Evolutionary conservation across 1,284 basidiomycete genomes (phyloP).

Genomic region (Xanthoconium separans): DNA sequence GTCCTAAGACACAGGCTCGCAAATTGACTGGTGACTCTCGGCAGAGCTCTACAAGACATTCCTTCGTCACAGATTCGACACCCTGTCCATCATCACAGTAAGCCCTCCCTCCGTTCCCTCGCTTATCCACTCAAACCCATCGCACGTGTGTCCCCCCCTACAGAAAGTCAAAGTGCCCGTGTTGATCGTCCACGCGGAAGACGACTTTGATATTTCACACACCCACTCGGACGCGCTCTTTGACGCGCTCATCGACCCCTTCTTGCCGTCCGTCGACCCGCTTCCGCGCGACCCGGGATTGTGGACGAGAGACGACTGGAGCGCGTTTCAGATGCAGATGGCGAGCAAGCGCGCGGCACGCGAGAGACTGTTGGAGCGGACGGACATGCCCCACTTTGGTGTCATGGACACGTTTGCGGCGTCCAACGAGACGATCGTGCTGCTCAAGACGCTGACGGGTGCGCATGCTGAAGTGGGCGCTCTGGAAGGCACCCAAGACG

Average conservation of each 20-base stretch:
- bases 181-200: conserved; percentile 76
- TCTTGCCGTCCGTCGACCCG: conserved; percentile 50
- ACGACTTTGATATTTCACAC: conserved; percentile 81
- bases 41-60: conserved; percentile 58
- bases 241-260: conserved; percentile 61
- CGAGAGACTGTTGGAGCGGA: conserved; percentile 45
- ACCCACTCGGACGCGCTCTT: conserved; percentile 77
- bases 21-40: background rate
- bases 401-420: conserved; percentile 52
- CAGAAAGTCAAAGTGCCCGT: conserved; percentile 66
- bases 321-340: conserved; percentile 36
- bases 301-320: conserved; percentile 41
- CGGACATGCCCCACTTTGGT: conserved; percentile 56
- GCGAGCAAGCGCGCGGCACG: conserved; percentile 38
- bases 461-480: conserved; percentile 64
- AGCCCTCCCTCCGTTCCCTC: conserved; percentile 15
- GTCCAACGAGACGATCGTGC: conserved; percentile 48
- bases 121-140: background rate
- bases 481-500: conserved; percentile 72
- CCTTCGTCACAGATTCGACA: conserved; percentile 67
- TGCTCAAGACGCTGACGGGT: conserved; percentile 63
- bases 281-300: conserved; percentile 36
- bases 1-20: background rate
- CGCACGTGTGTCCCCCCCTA: background rate
- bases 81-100: conserved; percentile 58